A percentile compares a stretch with the other conserved stretches of the same genome.
Evolutionary conservation across 257 asterid genomes (phyloP).

Genomic region (Schizonepeta tenuifolia): DNA sequence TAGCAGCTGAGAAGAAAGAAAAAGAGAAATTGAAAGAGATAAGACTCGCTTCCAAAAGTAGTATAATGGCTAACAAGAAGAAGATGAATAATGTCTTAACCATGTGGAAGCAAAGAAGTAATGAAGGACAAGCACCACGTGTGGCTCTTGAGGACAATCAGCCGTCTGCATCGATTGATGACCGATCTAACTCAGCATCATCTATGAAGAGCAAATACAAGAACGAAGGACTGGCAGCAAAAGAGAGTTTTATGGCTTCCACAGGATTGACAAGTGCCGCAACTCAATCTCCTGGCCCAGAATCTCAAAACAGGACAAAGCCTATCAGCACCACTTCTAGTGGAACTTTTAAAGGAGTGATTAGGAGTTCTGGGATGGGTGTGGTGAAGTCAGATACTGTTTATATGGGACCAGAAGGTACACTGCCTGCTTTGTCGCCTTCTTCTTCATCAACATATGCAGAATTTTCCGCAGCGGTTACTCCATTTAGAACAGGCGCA

Average conservation of each 20-base stretch:
- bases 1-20: slow-evolving; percentile 97
- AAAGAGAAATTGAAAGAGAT: slow-evolving; percentile 88
- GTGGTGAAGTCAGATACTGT: slow-evolving; percentile 79
- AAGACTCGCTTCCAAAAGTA: slow-evolving; percentile 87
- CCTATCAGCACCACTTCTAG: slow-evolving; percentile 55
- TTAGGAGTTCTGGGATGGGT: slow-evolving; percentile 87
- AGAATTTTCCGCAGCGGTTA: slow-evolving; percentile 52
- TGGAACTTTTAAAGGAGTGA: slow-evolving; percentile 81
- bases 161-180: slow-evolving; percentile 50
- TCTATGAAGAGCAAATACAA: slow-evolving; percentile 59
- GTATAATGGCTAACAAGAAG: slow-evolving; percentile 92
- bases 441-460: slow-evolving; percentile 42
- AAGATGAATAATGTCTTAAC: slow-evolving; percentile 93
- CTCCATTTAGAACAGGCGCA: slow-evolving; percentile 82
- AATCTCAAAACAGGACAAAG: slow-evolving; percentile 67
- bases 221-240: slow-evolving; percentile 46
- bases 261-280: slow-evolving; percentile 48
- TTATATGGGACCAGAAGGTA: slow-evolving; percentile 56
- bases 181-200: slow-evolving; percentile 52
- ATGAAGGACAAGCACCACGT: slow-evolving; percentile 94
- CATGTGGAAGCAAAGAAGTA: slow-evolving; percentile 98
- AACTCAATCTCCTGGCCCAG: slow-evolving; percentile 50
- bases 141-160: slow-evolving; percentile 71
- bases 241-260: slow-evolving; percentile 45
- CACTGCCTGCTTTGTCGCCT: slow-evolving; percentile 42